These are phyloP conservation scores for Diplocarpon rosae DNA, from an alignment of 2,329 filamentous ascomycete species.

Conservation along the genomic window DNA sequence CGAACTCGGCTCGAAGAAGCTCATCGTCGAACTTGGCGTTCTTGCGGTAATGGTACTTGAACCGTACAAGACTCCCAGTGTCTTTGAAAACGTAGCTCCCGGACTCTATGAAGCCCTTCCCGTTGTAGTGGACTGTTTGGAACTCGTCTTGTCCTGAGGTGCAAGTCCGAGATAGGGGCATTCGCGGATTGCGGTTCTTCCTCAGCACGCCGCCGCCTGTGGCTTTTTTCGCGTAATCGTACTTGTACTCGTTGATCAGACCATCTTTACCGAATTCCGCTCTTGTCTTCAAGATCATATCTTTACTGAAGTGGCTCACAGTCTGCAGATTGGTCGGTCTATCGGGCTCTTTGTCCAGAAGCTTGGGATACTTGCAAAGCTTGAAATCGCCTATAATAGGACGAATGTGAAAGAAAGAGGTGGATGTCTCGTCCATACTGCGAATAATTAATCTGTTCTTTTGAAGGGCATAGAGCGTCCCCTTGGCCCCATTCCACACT, in stretches of 20 bases:
- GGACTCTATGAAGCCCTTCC: constrained; percentile 39
- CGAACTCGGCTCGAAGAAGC: constrained; percentile 43
- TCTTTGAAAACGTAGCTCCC: constrained; percentile 41
- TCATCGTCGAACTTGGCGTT: constrained; percentile 42
- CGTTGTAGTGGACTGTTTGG: constrained; percentile 40
- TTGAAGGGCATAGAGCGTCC: neutral
- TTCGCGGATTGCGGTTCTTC: constrained; percentile 22
- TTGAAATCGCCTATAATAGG: constrained; percentile 3
- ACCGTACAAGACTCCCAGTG: constrained; percentile 37
- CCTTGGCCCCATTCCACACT: constrained; percentile 3
- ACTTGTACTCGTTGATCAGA: constrained; percentile 36
- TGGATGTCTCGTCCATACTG: constrained; percentile 36
- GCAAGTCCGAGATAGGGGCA: constrained; percentile 36
- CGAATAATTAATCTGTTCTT: constrained; percentile 13
- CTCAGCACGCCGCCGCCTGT: constrained; percentile 21
- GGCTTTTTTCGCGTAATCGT: constrained; percentile 33
- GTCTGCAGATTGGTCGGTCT: constrained; percentile 31
- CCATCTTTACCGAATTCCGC: constrained; percentile 27
- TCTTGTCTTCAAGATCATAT: constrained; percentile 32
- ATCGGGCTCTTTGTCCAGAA: constrained; percentile 33
- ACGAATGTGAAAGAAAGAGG: constrained; percentile 31
- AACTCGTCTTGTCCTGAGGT: constrained; percentile 34
- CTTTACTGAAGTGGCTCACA: constrained; percentile 36
- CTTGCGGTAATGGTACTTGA: constrained; percentile 44
- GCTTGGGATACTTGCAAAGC: constrained; percentile 3